Evolutionary conservation across 1,284 basidiomycete species (phyloP).

Genomic region (Cutaneotrichosporon sp.): DNA sequence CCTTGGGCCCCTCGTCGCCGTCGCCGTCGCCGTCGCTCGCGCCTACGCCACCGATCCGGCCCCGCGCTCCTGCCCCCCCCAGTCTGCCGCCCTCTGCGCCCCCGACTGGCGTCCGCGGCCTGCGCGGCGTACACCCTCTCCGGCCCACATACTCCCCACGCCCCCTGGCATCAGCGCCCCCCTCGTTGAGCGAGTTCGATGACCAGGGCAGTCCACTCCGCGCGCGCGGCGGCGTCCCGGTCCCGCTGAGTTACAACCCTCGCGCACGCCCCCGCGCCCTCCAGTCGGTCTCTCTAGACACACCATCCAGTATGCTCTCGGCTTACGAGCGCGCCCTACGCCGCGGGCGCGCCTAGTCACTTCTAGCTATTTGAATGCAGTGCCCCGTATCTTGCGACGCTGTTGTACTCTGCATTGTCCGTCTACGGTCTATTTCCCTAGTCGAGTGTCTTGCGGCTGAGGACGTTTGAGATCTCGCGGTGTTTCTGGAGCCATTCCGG

Average conservation of each 20-base stretch:
- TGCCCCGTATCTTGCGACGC: too few relatives aligned
- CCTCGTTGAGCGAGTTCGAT: not conserved
- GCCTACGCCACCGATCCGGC: too few relatives aligned
- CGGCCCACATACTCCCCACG: not conserved
- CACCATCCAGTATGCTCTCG: not conserved
- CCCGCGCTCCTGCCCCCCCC: too few relatives aligned
- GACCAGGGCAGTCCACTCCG: too few relatives aligned
- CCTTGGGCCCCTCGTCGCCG: too few relatives aligned
- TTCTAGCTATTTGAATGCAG: not conserved
- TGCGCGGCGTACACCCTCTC: too few relatives aligned
- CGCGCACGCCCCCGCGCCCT: not conserved
- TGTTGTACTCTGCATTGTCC: too few relatives aligned
- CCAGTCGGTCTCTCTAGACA: not conserved
- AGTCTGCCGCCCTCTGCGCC: too few relatives aligned
- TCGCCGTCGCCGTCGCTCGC: too few relatives aligned
- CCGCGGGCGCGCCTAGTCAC: not conserved
- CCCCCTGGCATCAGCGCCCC: not conserved
- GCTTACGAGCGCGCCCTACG: not conserved
- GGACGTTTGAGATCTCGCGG: constrained; percentile 73
- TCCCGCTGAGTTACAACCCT: not conserved
- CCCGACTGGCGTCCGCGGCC: too few relatives aligned
- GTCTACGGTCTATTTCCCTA: constrained; percentile 30
- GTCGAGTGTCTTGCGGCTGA: constrained; percentile 69
- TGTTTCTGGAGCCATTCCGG: constrained; percentile 75
- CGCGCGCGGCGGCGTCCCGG: not conserved